Percentiles rank a stretch among this genome's conserved stretches.
These are phyloP conservation scores for Oryza officinalis DNA, from an alignment of 176 grass and related monocot species.

Conservation along the genomic window DNA sequence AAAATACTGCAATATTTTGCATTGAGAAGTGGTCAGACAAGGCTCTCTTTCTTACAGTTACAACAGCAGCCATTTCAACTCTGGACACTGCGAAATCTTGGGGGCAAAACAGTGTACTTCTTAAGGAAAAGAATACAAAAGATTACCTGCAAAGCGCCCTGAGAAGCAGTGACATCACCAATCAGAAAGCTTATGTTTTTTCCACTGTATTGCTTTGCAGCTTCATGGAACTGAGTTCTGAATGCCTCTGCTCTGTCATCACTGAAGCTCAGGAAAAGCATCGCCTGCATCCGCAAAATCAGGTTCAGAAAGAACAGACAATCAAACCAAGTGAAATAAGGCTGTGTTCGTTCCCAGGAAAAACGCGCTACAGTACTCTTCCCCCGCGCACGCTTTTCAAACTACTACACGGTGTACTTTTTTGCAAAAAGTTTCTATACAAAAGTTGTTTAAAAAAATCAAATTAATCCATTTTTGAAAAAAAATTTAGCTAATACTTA, in stretches of 20 bases:
- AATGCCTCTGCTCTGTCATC: constrained; percentile 35
- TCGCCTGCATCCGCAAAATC: constrained; percentile 32
- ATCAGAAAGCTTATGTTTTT: constrained; percentile 59
- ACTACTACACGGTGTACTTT: no score
- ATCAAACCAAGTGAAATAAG: background rate
- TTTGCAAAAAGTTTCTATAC: no score
- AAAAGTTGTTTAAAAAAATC: no score
- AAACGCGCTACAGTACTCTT: no score
- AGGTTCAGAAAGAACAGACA: background rate
- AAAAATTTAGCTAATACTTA: no score
- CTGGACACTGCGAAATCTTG: background rate
- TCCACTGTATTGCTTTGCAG: constrained; percentile 39
- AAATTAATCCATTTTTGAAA: no score
- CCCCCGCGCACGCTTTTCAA: no score
- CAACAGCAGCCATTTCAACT: background rate
- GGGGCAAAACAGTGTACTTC: background rate
- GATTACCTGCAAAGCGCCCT: constrained; percentile 60
- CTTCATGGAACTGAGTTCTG: constrained; percentile 41
- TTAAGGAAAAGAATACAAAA: background rate
- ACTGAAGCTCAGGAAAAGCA: constrained; percentile 64
- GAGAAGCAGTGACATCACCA: constrained; percentile 46
- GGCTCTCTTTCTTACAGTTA: background rate
- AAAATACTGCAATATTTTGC: constrained; percentile 45
- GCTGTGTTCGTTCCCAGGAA: no score
- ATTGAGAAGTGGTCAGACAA: background rate